phyloP scores from a whole-genome alignment of 768 basidiomycete species.

The Cubamyces sp. region DNA sequence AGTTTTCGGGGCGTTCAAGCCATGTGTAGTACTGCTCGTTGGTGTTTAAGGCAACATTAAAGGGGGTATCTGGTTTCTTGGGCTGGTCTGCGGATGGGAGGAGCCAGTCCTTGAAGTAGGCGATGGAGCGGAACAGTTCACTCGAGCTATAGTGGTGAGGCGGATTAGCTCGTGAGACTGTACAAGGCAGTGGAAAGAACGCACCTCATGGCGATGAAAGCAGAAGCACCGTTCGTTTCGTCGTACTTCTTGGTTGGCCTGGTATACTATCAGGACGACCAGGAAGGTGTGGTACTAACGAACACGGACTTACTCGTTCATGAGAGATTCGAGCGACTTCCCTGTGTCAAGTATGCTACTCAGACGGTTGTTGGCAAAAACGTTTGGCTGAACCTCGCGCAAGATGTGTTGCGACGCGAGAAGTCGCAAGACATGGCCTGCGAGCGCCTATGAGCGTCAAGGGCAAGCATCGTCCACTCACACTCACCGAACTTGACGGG shows the following conservation, averaged over 20 bases:
- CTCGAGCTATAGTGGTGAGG: background rate
- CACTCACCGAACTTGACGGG: slow-evolving; percentile 53
- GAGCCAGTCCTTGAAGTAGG: slow-evolving; percentile 9
- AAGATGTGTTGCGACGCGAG: slow-evolving; percentile 28
- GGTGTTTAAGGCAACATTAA: slow-evolving; percentile 65
- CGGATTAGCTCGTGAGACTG: background rate
- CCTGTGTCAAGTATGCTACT: slow-evolving; percentile 21
- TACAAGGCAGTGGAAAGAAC: background rate
- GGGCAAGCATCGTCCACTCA: slow-evolving; percentile 6
- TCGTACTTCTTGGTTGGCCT: slow-evolving; percentile 12
- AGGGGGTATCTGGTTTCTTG: slow-evolving; percentile 36
- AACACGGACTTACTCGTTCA: background rate
- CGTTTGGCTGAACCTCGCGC: slow-evolving; percentile 26
- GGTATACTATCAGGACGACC: background rate
- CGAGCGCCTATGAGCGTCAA: background rate
- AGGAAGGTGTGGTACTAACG: background rate
- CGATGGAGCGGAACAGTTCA: background rate
- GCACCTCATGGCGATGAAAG: slow-evolving; percentile 3
- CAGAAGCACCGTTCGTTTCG: background rate
- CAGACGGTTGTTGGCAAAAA: slow-evolving; percentile 25
- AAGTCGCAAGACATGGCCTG: slow-evolving; percentile 19
- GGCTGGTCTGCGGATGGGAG: background rate
- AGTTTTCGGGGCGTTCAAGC: slow-evolving; percentile 60
- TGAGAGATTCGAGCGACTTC: slow-evolving; percentile 11
- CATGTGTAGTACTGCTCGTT: slow-evolving; percentile 59